Evolutionary conservation across 1,284 basidiomycete species (phyloP), one percentile per base, ranked within the genome.

Genomic region (Ceratobasidium sp.): DNA sequence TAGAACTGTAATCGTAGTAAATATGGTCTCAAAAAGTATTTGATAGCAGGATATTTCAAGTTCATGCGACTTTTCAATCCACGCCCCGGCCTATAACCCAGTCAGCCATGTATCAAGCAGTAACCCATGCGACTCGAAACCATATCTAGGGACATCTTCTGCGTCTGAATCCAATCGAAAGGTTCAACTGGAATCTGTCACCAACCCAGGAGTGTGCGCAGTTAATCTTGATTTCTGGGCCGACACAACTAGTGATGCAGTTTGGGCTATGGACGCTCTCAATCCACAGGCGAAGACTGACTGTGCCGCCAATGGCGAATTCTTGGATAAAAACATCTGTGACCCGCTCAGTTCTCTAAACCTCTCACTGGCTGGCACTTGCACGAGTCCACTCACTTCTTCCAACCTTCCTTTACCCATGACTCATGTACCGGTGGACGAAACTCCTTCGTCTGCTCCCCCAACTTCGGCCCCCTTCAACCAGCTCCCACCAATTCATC

Each of bases 11-110:
- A 3, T 5, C 39, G 13, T 42, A 18, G 15, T 42, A 9, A 5
- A 63, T 20, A 23, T 28, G 12, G 39, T 63, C 26, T 28, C 42
- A 33, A 20, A 63, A 9, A 18, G 39, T 51, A 7, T 20, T n/a
- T 44, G 40, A 5, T 26, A 13, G 20, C 28, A 75, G 71, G 71
- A 75, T n/a, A 61, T 60, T 6, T 75, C 71, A 28, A 75, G 60
- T n/a, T 51, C 42, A 23, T 75, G 20, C 26, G 63, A 58, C 15
- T 58, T 15, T 20, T 75, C 71, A 28, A 60, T 75, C 13, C 58
- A 6, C 9, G 64, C 71, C 23, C 71, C 71, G n/a, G 64, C 20
- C 58, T 33, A 53, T 42, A 58, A 40, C 33, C 71, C 58, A 23
- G 28, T 46, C 20, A 53, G 18, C 18, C 49, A 53, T 69, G n/a